Evolutionary conservation across 345 rosid genomes (phyloP).

Genomic region (Rhizophora apiculata): DNA sequence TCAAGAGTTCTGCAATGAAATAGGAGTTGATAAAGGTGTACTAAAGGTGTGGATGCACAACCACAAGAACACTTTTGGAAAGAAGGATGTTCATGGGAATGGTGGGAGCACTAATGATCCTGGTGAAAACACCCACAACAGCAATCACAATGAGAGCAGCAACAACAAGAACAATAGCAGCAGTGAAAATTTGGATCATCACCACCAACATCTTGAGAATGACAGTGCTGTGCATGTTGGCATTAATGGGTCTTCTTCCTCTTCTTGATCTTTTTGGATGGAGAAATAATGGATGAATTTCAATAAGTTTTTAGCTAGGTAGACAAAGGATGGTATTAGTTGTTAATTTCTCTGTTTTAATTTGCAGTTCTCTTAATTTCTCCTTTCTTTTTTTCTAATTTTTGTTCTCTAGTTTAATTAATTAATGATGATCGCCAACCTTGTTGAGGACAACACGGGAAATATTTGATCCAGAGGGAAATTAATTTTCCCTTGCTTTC

Average conservation of each 20-base stretch:
- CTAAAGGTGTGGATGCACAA: slow-evolving; percentile 99
- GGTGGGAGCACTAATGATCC: background rate
- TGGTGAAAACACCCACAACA: slow-evolving; percentile 1
- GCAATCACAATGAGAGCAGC: slow-evolving; percentile 5
- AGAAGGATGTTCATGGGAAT: slow-evolving; percentile 19
- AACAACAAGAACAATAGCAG: slow-evolving; percentile 10
- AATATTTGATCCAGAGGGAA: slow-evolving; percentile 30
- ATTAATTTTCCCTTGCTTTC: slow-evolving; percentile 8
- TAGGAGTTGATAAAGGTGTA: slow-evolving; percentile 65
- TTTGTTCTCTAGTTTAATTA: slow-evolving; percentile 27
- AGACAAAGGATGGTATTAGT: slow-evolving; percentile 19
- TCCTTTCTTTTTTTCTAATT: slow-evolving; percentile 17
- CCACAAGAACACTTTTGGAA: slow-evolving; percentile 67
- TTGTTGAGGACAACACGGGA: slow-evolving; percentile 35
- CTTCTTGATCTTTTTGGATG: slow-evolving; percentile 20
- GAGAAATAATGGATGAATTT: background rate
- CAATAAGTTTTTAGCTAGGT: slow-evolving; percentile 25
- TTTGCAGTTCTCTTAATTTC: slow-evolving; percentile 17
- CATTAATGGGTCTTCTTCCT: slow-evolving; percentile 32
- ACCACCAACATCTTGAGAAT: slow-evolving; percentile 12
- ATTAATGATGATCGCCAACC: slow-evolving; percentile 29
- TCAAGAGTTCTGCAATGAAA: slow-evolving; percentile 57
- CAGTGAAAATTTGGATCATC: slow-evolving; percentile 7
- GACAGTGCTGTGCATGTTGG: slow-evolving; percentile 15
- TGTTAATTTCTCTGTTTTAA: slow-evolving; percentile 2